Conservation (phyloP, 75 land plant genomes). For the Selaginella tamariscina region DNA sequence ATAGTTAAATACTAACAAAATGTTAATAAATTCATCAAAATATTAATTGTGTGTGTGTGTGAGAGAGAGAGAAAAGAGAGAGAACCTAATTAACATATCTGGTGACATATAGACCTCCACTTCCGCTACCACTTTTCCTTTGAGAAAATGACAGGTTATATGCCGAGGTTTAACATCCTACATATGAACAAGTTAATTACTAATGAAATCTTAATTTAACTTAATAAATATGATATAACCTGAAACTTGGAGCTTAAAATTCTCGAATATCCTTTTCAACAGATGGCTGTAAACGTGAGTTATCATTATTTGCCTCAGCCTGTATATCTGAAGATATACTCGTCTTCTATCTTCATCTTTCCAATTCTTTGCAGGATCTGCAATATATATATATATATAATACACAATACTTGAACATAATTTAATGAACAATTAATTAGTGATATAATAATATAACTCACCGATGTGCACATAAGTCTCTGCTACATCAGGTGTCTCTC, state of each 20-base stretch:
- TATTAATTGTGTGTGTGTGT: no score
- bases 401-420: no score
- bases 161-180: not conserved
- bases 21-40: not conserved
- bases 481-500: constrained; percentile 52
- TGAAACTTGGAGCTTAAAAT: not conserved
- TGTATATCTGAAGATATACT: not conserved
- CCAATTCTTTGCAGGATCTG: not conserved
- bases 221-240: not conserved
- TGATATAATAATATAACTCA: constrained; percentile 7
- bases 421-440: no score
- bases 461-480: constrained; percentile 93
- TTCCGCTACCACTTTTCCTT: not conserved
- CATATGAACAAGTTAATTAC: not conserved
- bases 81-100: not conserved
- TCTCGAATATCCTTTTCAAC: not conserved
- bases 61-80: no score
- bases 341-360: not conserved
- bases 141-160: not conserved
- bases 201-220: not conserved
- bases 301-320: not conserved
- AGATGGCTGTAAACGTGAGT: not conserved
- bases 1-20: not conserved
- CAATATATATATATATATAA: not conserved
- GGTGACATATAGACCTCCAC: not conserved